Evolutionary conservation across 1,284 basidiomycete species (phyloP).

Genomic region (Marasmius oreades): DNA sequence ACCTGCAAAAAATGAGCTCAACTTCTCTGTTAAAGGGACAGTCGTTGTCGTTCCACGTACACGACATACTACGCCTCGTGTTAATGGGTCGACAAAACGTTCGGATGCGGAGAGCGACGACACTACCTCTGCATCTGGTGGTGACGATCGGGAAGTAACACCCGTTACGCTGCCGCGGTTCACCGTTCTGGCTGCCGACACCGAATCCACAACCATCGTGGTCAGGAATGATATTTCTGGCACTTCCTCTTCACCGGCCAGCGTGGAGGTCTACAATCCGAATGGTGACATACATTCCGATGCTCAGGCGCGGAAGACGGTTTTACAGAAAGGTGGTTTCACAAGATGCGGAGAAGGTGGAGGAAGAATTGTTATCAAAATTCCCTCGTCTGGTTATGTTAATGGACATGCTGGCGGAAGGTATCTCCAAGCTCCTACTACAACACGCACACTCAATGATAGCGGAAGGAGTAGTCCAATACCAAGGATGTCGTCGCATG

Average conservation of each 20-base stretch:
- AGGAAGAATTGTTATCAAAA: constrained; percentile 44
- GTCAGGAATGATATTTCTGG: constrained; percentile 55
- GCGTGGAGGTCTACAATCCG: constrained; percentile 59
- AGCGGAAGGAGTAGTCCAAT: constrained; percentile 22
- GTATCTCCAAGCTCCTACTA: constrained; percentile 14
- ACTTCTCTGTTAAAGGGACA: constrained; percentile 62
- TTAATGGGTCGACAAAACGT: constrained; percentile 20
- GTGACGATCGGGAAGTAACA: constrained; percentile 29
- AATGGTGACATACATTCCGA: constrained; percentile 50
- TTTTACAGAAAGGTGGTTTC: constrained; percentile 53
- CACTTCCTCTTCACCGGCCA: constrained; percentile 22
- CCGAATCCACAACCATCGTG: constrained; percentile 50
- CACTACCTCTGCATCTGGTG: constrained; percentile 17
- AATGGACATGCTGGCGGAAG: background rate
- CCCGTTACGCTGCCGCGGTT: constrained; percentile 64
- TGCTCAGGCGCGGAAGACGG: constrained; percentile 56
- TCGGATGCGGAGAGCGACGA: constrained; percentile 27
- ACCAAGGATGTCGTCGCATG: constrained; percentile 21
- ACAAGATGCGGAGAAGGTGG: constrained; percentile 56
- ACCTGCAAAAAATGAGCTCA: constrained; percentile 58
- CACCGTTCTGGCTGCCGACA: constrained; percentile 59
- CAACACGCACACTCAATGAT: constrained; percentile 21
- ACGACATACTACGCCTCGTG: constrained; percentile 19
- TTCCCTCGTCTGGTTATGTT: background rate
- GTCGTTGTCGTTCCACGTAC: constrained; percentile 54